A percentile compares a stretch with the other conserved stretches of the same genome.
phyloP scores from a whole-genome alignment of 352 stramenopile species.

The Phytophthora tubulina region DNA sequence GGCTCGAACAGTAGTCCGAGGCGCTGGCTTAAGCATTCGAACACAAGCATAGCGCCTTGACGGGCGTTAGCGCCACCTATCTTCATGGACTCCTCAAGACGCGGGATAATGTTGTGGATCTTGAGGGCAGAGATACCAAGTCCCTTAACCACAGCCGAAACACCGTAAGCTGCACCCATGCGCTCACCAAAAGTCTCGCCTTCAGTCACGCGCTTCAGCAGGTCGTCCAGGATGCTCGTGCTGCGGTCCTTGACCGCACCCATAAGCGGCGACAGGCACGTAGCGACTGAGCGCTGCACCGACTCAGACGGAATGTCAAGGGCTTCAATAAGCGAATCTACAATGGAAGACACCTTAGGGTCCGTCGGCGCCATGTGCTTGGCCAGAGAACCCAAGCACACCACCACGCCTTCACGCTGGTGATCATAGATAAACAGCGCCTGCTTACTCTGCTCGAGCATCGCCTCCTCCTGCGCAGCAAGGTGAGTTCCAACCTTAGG shows the following conservation, averaged over 20 bases:
- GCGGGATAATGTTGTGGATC: conserved; percentile 97
- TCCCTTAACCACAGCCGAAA: conserved; percentile 99
- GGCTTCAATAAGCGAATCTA: conserved; percentile 88
- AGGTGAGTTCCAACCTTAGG: conserved; percentile 41
- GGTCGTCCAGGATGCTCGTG: conserved; percentile 73
- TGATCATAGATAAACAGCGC: conserved; percentile 81
- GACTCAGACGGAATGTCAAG: conserved; percentile 94
- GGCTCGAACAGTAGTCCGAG: conserved; percentile 99
- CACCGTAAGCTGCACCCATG: conserved; percentile 96
- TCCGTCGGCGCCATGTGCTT: conserved; percentile 92
- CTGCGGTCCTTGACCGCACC: conserved; percentile 82
- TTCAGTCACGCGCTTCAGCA: conserved; percentile 78
- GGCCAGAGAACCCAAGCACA: conserved; percentile 90
- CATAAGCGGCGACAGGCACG: conserved; percentile 92
- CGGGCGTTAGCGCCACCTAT: conserved; percentile 78
- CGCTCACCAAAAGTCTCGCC: conserved; percentile 89
- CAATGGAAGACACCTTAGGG: conserved; percentile 89
- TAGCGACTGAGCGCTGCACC: conserved; percentile 93
- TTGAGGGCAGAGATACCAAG: conserved; percentile 99
- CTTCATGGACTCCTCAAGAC: conserved; percentile 87
- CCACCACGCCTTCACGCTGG: conserved; percentile 91
- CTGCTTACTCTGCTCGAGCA: conserved; percentile 43
- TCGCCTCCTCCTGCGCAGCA: conserved; percentile 43
- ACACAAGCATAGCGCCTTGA: conserved; percentile 96
- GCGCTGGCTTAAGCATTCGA: conserved; percentile 97